Evolutionary conservation across 495 filamentous ascomycete species (phyloP).

Genomic region (Glutinoglossum americanum): DNA sequence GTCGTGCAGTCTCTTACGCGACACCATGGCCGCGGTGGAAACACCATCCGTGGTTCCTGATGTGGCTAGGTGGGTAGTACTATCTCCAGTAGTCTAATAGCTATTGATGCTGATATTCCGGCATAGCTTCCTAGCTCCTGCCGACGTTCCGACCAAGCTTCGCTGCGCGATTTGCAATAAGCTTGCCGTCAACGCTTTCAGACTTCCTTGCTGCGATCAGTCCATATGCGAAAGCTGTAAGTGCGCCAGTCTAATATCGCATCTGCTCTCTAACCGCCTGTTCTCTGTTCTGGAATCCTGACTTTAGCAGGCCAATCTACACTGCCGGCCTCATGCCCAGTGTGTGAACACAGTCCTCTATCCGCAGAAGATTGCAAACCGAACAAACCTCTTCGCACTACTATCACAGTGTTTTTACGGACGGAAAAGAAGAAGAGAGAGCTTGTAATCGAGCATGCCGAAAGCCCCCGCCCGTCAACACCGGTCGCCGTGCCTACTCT

Average conservation of each 20-base stretch:
- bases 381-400: conserved; percentile 70
- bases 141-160: conserved; percentile 84
- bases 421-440: conserved; percentile 68
- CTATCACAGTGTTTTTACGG: conserved; percentile 69
- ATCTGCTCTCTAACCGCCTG: neutral
- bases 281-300: conserved; percentile 8
- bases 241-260: conserved; percentile 13
- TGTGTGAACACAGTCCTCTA: conserved; percentile 79
- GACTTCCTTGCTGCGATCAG: conserved; percentile 86
- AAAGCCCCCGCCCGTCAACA: neutral
- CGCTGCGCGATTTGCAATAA: conserved; percentile 84
- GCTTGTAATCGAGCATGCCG: neutral
- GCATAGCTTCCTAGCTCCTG: conserved; percentile 49
- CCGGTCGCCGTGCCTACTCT: neutral
- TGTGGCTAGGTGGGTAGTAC: neutral
- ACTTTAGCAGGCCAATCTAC: conserved; percentile 43
- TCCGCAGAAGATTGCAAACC: conserved; percentile 69
- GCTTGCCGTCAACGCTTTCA: conserved; percentile 75
- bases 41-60: neutral
- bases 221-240: conserved; percentile 80
- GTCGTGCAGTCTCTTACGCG: neutral
- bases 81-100: neutral
- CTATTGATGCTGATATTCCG: conserved; percentile 1
- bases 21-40: neutral
- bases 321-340: conserved; percentile 62